Evolutionary conservation across 306 rosid genomes (phyloP).

Genomic region (Oemleria cerasiformis): DNA sequence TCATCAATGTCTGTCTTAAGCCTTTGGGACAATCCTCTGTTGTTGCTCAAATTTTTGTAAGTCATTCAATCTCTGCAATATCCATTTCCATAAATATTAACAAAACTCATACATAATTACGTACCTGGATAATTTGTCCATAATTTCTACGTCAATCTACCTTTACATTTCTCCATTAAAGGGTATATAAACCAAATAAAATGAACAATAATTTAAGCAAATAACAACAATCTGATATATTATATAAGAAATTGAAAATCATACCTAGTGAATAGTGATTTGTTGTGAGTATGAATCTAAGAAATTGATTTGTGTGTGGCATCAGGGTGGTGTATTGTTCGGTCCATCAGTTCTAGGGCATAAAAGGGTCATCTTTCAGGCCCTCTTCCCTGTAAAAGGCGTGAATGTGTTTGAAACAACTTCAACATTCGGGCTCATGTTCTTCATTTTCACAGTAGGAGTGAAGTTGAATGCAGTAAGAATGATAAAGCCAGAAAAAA

Average conservation of each 20-base stretch:
- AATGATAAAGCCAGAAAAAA: slow-evolving; percentile 39
- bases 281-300: background rate
- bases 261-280: no score
- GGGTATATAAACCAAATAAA: background rate
- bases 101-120: background rate
- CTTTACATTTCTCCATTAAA: background rate
- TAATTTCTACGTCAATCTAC: background rate
- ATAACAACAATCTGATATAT: no score
- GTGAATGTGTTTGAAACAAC: slow-evolving; percentile 33
- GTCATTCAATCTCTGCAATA: slow-evolving; percentile 3
- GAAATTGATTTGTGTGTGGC: background rate
- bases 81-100: background rate
- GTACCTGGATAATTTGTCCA: no score
- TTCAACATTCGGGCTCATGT: slow-evolving; percentile 42
- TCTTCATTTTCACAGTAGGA: slow-evolving; percentile 44
- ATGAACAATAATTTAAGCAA: background rate
- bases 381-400: slow-evolving; percentile 46
- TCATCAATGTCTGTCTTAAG: slow-evolving; percentile 31
- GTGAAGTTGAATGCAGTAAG: slow-evolving; percentile 37
- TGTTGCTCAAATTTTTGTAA: slow-evolving; percentile 70
- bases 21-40: slow-evolving; percentile 63
- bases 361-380: background rate
- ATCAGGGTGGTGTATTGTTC: slow-evolving; percentile 51
- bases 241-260: background rate
- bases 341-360: slow-evolving; percentile 61